Evolutionary conservation across 1,284 basidiomycete species (phyloP), one percentile per base, ranked within the genome.

Genomic region (Tilletiopsis washingtonensis): DNA sequence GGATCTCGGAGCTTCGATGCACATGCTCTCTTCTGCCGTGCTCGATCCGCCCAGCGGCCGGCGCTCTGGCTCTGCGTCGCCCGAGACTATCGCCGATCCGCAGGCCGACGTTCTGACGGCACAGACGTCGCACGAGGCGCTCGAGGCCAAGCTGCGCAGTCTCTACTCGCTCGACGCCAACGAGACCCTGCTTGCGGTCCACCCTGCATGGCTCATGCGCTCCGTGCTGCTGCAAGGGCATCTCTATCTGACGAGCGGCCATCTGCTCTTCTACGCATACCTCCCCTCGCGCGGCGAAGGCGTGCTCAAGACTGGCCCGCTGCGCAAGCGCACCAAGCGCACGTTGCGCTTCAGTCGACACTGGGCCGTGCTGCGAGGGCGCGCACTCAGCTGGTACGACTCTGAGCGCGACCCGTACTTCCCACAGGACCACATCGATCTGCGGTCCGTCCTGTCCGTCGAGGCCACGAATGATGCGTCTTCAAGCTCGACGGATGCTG

Each of bases 231-330:
- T 98, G 19, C 91, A 97, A 75, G 91, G 91, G 15, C 94, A 93
- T 73, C 86, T 97, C 81, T 98, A 93, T 73, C 78, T 97, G 40
- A 96, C 93, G 1, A 86, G 85, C 59, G 82, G 84, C 3, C 87
- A 93, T 67, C 75, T 97, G 23, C 96, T 91, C 76, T 98, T 97
- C 77, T 97, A 96, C 73, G 93, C 93, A 0, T 90, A 93, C 71
- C 84, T 98, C 20, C 65, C 65, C 9, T 58, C 58, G 14, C 56
- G 57, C 23, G 58, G 60, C 14, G 32, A 34, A 34, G 32, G 32
- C 32, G 45, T 55, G 15, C 24, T 64, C 47, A 54, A 57, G 47
- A 54, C 63, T 0, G 57, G 61, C 3, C 14, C 51, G 37, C 34
- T 65, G 12, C 43, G 52, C 44, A 65, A 67, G 45, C 52, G 49